Evolutionary conservation across 352 stramenopile species (phyloP), one percentile per base, ranked within the genome.

Genomic region (Labyrinthula sp.): DNA sequence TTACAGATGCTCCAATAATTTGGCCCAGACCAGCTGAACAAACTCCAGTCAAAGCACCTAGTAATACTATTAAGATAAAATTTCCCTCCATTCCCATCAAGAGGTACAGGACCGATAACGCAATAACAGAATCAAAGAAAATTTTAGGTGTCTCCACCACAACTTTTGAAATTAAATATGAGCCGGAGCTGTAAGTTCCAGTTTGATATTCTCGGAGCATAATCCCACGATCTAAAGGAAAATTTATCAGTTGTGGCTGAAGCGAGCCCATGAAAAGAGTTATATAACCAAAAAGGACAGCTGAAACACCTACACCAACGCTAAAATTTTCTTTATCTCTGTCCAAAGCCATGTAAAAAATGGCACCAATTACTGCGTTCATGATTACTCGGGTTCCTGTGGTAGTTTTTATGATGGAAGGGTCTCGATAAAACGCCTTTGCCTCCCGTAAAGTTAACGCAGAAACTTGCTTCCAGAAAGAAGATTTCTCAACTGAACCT

Each of bases 121-220:
- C 39, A 30, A 64, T 28, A n/a, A 63, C 40, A 6, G 59, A 40
- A 23, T 59, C 52, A 14, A 61, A 9, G 0, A 62, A 59, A 36
- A 45, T 60, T 3, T 65, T 24, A 9, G 69, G 28, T 21, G 50
- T 52, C 41, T 78, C 69, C 6, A 67, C 56, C 3, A 48, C 45
- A 10, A 78, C 48, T 17, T 65, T 60, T 17, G 65, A 67, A 17
- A 73, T 22, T 27, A 75, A 75, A 54, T 75, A 78, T 3, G 69
- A 46, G 30, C 66, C 24, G 7, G 67, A 59, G 10, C 37, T 45
- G 45, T 75, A 78, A 29, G 71, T 64, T 28, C 68, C 66, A 0
- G 69, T 75, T 12, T 58, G 69, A 40, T 75, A 78, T 46, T 78
- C 69, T 35, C 69, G 39, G 14, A 78, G 45, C 55, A 78, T 76